Percentiles rank a stretch among this genome's conserved stretches.
These are phyloP conservation scores for carrot (Daucus carota) DNA, from an alignment of 129 eudicot genomes.

Conservation along the genomic window DH1_v3.0 NC_030386.2:14825001-14825500, in stretches of 20 bases:
- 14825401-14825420: constrained; percentile 59
- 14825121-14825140: constrained; percentile 71
- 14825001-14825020: constrained; percentile 70
- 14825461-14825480: constrained; percentile 93
- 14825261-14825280: constrained; percentile 58
- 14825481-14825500: constrained; percentile 74
- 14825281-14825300: constrained; percentile 42
- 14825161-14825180: constrained; percentile 46
- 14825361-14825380: constrained; percentile 70
- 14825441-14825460: constrained; percentile 74
- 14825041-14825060: constrained; percentile 63
- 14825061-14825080: constrained; percentile 80
- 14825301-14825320: constrained; percentile 72
- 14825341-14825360: constrained; percentile 67
- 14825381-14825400: constrained; percentile 70
- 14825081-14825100: constrained; percentile 84
- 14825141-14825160: constrained; percentile 61
- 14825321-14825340: constrained; percentile 86
- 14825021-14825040: constrained; percentile 65
- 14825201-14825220: constrained; percentile 70
- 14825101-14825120: constrained; percentile 71
- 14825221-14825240: constrained; percentile 64
- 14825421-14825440: constrained; percentile 86
- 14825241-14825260: constrained; percentile 87
- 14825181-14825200: constrained; percentile 53